Base-by-base conservation (phyloP, 1,284 basidiomycete species). In the Melampsora occidentalis region DNA sequence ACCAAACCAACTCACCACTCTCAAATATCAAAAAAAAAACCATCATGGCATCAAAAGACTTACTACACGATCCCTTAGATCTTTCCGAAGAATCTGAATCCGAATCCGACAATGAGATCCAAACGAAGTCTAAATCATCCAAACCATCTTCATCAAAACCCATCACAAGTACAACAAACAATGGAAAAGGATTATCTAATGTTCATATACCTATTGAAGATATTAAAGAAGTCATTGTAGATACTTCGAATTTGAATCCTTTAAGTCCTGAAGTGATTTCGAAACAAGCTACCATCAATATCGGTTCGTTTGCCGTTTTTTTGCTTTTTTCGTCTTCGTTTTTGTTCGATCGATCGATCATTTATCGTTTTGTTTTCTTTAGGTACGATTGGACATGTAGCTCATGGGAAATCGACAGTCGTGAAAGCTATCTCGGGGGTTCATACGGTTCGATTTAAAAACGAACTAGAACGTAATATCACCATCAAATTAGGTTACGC, bases 371-470 rank as follows among this genome's bases (percentile, higher is more conserved):
- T 59, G 9, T 4, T 22, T 59, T 59, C 51, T 20, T 25, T 7
- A 77, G 82, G 80, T 63, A 83, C 82, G 68, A 83, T 83, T 78
- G 82, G 82, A 4, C 83, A 83, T 69, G 83, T 84, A 78, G 83
- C 83, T 33, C 96, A 99, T 88, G 96, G 96, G 81, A 98, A 99
- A 86, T 97, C 94, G 70, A 98, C 96, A 9, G 96, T 98, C 69
- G 97, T 98, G 79, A 96, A 98, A 85, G 96, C 96, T 66, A 98
- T 99, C 84, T 98, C 96, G 20, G 96, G 96, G n/a, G 96, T 98
- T 16, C 91, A 93, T 89, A 99, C 96, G 39, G 96, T 99, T 77
- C 89, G 96, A 81, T 99, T 99, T 86, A 99, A 99, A 87, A 98
- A 97, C 84, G 97, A 99, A 85, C 88, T 97, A 73, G 94, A 97